Base-by-base conservation (phyloP, 768 basidiomycete genomes). In the Paxillus rubicundulus region DNA sequence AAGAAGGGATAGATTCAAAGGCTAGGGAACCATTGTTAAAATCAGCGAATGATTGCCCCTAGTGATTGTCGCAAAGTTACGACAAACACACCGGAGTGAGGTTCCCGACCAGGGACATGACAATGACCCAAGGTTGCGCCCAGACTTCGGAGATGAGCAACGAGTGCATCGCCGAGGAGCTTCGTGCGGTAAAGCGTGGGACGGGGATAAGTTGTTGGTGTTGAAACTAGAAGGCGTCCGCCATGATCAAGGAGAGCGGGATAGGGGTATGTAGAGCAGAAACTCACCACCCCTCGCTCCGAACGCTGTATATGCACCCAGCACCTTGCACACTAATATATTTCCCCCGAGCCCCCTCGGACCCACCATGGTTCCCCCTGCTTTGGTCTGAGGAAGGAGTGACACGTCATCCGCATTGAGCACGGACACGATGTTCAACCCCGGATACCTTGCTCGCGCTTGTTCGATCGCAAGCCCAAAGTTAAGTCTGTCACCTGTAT, bases 371-470 rank as follows among this genome's bases (percentile, higher is more conserved):
- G 59, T 54, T 42, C 52, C 39, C 27, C 20, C 36, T 36, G 45
- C 53, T 43, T 14, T 46, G 9, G 48, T 34, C n/a, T 61, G 56
- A 16, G 59, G 60, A 50, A 63, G 66, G 21, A 79, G 72, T 3
- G 80, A 79, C 28, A 83, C 79, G 51, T 83, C 82, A 56, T 83
- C 82, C 10, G 78, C 77, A 1, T 81, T 77, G 16, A 81, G 70
- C 9, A 83, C 75, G 47, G 74, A 75, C 39, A 71, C 72, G 17
- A 82, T 68, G 8, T 72, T 62, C 36, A 68, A 17, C 2, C 63
- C 69, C 3, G 72, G 59, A 17, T 60, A 65, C 49, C 48, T 57
- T 1, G 72, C 68, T 9, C 75, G 68, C 8, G 80, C 80, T 56
- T 78, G 78, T 50, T 83, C 78, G 27, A 79, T 71, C 2, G 78